phyloP scores from a whole-genome alignment of 2,329 filamentous ascomycete species.

The Hymenoscyphus repandus region DNA sequence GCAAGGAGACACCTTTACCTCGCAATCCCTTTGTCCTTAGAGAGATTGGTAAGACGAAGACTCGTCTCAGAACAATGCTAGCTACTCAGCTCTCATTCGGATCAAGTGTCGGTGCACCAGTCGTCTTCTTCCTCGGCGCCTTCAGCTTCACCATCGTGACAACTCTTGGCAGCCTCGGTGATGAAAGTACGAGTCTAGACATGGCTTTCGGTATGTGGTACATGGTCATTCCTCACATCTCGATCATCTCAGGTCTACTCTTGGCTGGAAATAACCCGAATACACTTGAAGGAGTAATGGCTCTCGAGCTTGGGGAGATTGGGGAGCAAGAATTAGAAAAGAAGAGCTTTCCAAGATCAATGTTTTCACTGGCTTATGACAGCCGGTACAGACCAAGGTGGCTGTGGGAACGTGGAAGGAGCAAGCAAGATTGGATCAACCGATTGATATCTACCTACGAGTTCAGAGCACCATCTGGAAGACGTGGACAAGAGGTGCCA shows the following conservation, averaged over 20 bases:
- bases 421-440: constrained; percentile 14
- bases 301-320: constrained; percentile 14
- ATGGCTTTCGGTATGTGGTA: constrained; percentile 24
- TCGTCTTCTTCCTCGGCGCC: constrained; percentile 20
- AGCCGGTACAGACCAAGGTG: constrained; percentile 15
- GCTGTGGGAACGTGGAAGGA: constrained; percentile 16
- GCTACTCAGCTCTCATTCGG: constrained; percentile 16
- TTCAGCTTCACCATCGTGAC: constrained; percentile 16
- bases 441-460: constrained; percentile 13
- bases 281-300: constrained; percentile 16
- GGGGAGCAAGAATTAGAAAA: constrained; percentile 7
- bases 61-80: constrained; percentile 25
- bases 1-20: constrained; percentile 11
- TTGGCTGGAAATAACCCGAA: constrained; percentile 21
- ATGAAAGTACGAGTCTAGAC: constrained; percentile 10
- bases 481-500: background rate
- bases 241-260: constrained; percentile 16
- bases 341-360: background rate
- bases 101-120: constrained; percentile 18
- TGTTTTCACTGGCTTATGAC: constrained; percentile 16
- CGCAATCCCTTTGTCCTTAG: constrained; percentile 2
- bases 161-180: constrained; percentile 10
- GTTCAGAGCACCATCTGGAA: constrained; percentile 3
- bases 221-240: constrained; percentile 18
- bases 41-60: constrained; percentile 16